These are phyloP conservation scores for Aaosphaeria arxii DNA, from an alignment of 2,329 filamentous ascomycete genomes.

Conservation along the genomic window DNA sequence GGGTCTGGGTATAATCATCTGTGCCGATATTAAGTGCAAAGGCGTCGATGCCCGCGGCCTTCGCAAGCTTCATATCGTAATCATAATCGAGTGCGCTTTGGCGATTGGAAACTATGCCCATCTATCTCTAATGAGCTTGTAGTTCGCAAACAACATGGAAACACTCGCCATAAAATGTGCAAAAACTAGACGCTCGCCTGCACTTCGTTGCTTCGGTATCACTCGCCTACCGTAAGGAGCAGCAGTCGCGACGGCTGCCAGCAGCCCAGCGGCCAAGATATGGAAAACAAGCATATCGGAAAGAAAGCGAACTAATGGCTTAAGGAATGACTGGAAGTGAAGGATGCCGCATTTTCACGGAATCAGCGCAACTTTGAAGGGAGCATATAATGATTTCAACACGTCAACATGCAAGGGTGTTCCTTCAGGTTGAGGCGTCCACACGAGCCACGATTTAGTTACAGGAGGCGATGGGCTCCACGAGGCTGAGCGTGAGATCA, in stretches of 20 bases:
- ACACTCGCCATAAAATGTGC: slow-evolving; percentile 25
- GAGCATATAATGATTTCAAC: no score
- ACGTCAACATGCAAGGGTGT: no score
- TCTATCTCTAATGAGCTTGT: slow-evolving; percentile 11
- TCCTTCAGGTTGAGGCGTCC: no score
- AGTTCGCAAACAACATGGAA: not conserved
- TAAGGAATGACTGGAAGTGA: not conserved
- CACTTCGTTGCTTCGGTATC: slow-evolving; percentile 8
- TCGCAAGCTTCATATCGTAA: slow-evolving; percentile 22
- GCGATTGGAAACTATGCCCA: slow-evolving; percentile 22
- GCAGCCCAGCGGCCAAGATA: slow-evolving; percentile 12
- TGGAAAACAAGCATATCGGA: slow-evolving; percentile 1
- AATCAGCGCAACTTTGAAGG: not conserved
- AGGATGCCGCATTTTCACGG: not conserved
- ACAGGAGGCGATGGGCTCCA: no score
- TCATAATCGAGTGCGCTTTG: slow-evolving; percentile 21
- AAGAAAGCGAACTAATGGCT: not conserved
- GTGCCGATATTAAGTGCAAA: slow-evolving; percentile 31
- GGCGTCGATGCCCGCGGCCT: slow-evolving; percentile 30
- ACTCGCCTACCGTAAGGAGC: slow-evolving; percentile 7
- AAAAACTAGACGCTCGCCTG: slow-evolving; percentile 15
- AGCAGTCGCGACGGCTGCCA: slow-evolving; percentile 11
- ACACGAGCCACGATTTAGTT: no score
- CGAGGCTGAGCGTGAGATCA: no score
- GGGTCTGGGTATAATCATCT: slow-evolving; percentile 15